phyloP scores from a whole-genome alignment of 2,329 filamentous ascomycete species.

The Xylaria multiplex region DNA sequence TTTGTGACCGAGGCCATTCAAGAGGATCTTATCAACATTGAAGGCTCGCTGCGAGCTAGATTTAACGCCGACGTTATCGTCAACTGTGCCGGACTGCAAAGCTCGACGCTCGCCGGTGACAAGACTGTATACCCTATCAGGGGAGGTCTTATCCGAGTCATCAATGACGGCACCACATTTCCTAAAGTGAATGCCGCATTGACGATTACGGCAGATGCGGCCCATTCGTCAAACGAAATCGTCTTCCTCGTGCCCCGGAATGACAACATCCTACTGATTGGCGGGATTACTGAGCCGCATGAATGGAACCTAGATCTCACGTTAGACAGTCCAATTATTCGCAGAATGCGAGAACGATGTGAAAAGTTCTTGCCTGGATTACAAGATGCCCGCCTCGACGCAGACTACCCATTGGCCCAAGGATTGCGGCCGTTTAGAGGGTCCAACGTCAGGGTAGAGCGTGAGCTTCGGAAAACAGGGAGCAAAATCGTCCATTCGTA shows the following conservation, averaged over 20 bases:
- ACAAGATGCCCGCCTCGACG: slow-evolving; percentile 53
- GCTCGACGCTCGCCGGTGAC: slow-evolving; percentile 52
- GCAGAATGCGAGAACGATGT: slow-evolving; percentile 56
- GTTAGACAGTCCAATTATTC: slow-evolving; percentile 52
- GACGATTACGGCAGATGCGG: slow-evolving; percentile 54
- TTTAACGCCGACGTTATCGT: slow-evolving; percentile 56
- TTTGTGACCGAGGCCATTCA: slow-evolving; percentile 53
- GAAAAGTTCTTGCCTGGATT: slow-evolving; percentile 55
- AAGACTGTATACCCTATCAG: slow-evolving; percentile 55
- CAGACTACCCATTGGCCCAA: slow-evolving; percentile 56
- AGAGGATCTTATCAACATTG: slow-evolving; percentile 51
- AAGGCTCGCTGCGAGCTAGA: slow-evolving; percentile 48
- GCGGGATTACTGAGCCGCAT: slow-evolving; percentile 52
- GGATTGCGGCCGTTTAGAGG: slow-evolving; percentile 55
- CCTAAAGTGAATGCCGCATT: slow-evolving; percentile 54
- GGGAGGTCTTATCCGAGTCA: slow-evolving; percentile 56
- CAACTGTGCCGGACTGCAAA: slow-evolving; percentile 55
- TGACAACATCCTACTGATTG: slow-evolving; percentile 56
- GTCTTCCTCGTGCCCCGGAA: slow-evolving; percentile 58
- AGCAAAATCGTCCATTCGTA: slow-evolving; percentile 57
- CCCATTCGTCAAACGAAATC: slow-evolving; percentile 51
- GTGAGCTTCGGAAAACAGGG: slow-evolving; percentile 50
- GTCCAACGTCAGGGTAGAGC: slow-evolving; percentile 56
- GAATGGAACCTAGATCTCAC: slow-evolving; percentile 53
- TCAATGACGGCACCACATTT: slow-evolving; percentile 57